Conservation (phyloP, 306 rosid species). For the Calophaca sinica region DNA sequence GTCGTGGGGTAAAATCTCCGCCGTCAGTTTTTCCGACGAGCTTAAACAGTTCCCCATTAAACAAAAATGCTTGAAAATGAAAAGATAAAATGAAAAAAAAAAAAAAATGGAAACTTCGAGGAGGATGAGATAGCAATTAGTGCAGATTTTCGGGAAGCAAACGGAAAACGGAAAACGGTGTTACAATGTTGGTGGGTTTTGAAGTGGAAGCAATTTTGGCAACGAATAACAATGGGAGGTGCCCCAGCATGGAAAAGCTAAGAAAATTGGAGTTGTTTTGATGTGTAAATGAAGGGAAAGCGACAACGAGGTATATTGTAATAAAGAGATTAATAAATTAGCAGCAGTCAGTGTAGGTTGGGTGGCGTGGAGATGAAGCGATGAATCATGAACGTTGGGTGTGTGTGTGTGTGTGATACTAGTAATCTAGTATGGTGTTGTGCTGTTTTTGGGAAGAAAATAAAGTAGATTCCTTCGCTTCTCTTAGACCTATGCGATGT, state of each 20-base stretch:
- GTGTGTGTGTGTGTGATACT: neutral
- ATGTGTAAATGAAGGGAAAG: neutral
- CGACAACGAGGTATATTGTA: neutral
- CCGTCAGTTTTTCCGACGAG: slow-evolving; percentile 58
- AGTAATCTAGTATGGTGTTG: too few relatives aligned
- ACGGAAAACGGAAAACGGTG: slow-evolving; percentile 1
- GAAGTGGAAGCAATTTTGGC: neutral
- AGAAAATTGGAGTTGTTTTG: neutral
- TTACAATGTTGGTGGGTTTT: neutral
- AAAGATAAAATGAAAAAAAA: too few relatives aligned
- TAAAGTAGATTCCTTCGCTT: neutral
- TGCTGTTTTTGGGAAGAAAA: neutral
- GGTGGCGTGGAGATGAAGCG: slow-evolving; percentile 20
- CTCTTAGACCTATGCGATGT: neutral
- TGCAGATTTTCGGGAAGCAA: neutral
- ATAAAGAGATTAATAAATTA: too few relatives aligned
- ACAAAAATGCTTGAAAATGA: neutral
- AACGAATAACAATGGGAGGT: neutral
- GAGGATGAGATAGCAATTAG: slow-evolving; percentile 23
- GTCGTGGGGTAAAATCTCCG: slow-evolving; percentile 77
- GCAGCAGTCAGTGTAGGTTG: neutral
- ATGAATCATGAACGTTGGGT: slow-evolving; percentile 7
- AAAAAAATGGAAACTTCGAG: neutral
- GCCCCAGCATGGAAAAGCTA: neutral
- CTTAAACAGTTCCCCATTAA: slow-evolving; percentile 69